Base-by-base conservation (phyloP, 257 asterid species). In the Plantago ovata region DNA sequence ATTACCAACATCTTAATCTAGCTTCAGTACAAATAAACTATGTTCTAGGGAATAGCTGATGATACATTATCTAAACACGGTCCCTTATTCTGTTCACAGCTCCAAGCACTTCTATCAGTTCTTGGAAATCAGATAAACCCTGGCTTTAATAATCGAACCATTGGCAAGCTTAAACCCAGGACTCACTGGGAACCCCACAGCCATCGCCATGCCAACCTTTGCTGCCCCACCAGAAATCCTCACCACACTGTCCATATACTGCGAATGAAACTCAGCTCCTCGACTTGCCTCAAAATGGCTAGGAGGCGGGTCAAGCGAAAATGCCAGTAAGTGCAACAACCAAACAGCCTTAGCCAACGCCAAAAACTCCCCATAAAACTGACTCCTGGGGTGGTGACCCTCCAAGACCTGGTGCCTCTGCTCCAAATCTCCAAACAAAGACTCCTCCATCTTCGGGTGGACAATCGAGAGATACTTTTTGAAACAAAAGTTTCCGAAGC, bases 371-470 rank as follows among this genome's bases (percentile, higher is more conserved):
- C 84, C 88, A 13, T 92, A 92, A 63, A 92, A 92, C 72, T 73
- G 94, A 45, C 85, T 92, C 74, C 95, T 80, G 6, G 98, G 98
- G 28, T 92, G 98, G 69, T 72, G 86, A 8, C 95, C 84, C 4
- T 81, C 87, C 32, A 92, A 71, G 54, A 92, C 87, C 61, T 77
- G 95, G 46, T 90, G 79, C 56, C 98, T 78, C 78, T 92, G 98
- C 83, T 92, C 98, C 84, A 88, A 28, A 61, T 92, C 95, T 3
- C 95, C 97, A 4, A 92, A 92, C 82, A 92, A 63, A 1, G 98
- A 92, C 70, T 92, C 98, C 77, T 92, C 98, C 98, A 92, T 92
- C 67, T 92, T 92, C 1, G 97, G 97, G 70, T 92, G 98, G 36
- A 88, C 82, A 13, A 85, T 80, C 2, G 95, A 79, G 6, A 92